A percentile compares a stretch with the other conserved stretches of the same genome.
Conservation (phyloP, 805 yeast genomes). For the Ogataea corticis region DNA sequence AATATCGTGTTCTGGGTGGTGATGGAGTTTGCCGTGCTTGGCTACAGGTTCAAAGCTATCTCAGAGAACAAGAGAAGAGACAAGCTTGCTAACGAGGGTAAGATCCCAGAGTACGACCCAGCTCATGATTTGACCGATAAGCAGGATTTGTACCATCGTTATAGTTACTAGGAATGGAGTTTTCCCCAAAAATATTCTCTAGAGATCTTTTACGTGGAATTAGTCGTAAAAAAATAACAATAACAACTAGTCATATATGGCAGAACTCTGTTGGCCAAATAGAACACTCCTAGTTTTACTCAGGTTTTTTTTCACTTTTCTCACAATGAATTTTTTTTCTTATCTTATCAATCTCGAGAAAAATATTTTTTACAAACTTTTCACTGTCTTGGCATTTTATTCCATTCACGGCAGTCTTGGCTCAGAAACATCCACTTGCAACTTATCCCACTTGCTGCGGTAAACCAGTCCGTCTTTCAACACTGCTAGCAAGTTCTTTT, state of each 20-base stretch:
- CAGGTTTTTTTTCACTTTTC: too few relatives aligned
- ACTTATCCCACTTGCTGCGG: conserved; percentile 11
- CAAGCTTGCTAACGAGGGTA: conserved; percentile 12
- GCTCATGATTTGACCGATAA: conserved; percentile 31
- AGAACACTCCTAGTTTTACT: too few relatives aligned
- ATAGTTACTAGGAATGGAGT: conserved; percentile 22
- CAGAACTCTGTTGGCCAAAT: too few relatives aligned
- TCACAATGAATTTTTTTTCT: too few relatives aligned
- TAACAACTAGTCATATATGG: too few relatives aligned
- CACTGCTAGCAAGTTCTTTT: conserved; percentile 21
- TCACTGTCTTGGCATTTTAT: neutral
- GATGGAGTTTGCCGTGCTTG: conserved; percentile 19
- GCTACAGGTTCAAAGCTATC: conserved; percentile 28
- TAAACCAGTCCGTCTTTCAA: conserved; percentile 30
- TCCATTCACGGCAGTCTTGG: neutral
- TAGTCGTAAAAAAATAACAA: too few relatives aligned
- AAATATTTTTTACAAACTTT: neutral
- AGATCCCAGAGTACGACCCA: conserved; percentile 21
- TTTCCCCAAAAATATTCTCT: too few relatives aligned
- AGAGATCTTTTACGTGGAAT: too few relatives aligned
- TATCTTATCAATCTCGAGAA: too few relatives aligned
- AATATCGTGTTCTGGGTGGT: conserved; percentile 46
- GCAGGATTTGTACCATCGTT: conserved; percentile 28
- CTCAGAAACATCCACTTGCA: neutral
- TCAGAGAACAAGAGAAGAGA: conserved; percentile 29